Base-by-base conservation (phyloP, 805 yeast species). In the Metschnikowia corniflorae region DNA sequence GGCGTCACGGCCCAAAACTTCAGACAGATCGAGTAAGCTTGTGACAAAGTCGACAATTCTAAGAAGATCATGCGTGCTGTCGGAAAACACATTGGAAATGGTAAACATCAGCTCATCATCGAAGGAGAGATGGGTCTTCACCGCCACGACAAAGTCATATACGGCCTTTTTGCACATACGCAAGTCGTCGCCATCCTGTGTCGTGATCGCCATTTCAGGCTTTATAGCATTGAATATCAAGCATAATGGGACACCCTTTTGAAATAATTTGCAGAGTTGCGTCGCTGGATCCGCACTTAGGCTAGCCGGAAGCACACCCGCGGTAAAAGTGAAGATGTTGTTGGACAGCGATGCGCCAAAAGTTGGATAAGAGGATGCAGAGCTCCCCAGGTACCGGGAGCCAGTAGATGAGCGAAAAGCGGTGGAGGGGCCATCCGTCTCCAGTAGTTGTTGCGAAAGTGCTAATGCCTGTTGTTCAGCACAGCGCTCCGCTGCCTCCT, bases 161-260 rank as follows among this genome's bases (percentile, higher is more conserved):
- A 93, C 87, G 16, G 87, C 81, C 64, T 83, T 82, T 54, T 93
- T 93, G 62, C 95, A 86, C 33, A 82, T 74, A 53, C 86, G 81
- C 44, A 86, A 56, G 56, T 91, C 96, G 54, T 84, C 91, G 22
- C 91, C 78, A 14, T 82, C 75, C 6, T 82, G 77, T 12, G 80
- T 73, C 2, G 82, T 72, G 29, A 83, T 65, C 37, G 80, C 77
- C 27, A 69, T 58, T 26, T 63, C 59, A 22, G 55, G 57, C 33
- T 53, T 43, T 15, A 87, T 71, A 10, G 78, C 68, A 61, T 93
- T 91, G 68, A 83, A 86, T 6, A 91, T 65, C 27, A 86, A 75
- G 59, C 97, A 89, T 27, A 93, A 67, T 4, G 97, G 95, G 2
- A 94, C 82, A 8, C 97, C 98, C 53, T 85, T 87, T 52, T 91